Conservation (phyloP, 2,329 filamentous ascomycete genomes). For the Ceratocystis huliohia region DNA sequence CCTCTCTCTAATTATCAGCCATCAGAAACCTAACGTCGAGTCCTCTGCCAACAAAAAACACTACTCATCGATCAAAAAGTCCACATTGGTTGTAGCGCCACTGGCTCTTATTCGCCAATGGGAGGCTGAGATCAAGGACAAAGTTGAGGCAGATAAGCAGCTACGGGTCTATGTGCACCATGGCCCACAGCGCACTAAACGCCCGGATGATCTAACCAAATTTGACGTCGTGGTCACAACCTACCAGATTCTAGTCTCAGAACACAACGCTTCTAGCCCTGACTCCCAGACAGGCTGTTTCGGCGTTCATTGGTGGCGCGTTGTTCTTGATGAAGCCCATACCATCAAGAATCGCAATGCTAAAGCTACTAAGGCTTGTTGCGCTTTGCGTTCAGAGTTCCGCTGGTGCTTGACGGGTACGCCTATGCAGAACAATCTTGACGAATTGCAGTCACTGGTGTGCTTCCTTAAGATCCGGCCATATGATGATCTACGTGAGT, state of each 20-base stretch:
- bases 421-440: constrained; percentile 95
- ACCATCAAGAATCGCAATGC: constrained; percentile 97
- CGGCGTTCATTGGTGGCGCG: constrained; percentile 84
- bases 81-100: constrained; percentile 83
- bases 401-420: constrained; percentile 95
- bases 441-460: constrained; percentile 88
- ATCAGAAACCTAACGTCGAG: constrained; percentile 47
- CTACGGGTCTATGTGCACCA: constrained; percentile 84
- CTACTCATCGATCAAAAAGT: constrained; percentile 56
- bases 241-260: constrained; percentile 88
- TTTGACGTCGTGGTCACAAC: constrained; percentile 97
- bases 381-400: constrained; percentile 70
- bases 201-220: constrained; percentile 58
- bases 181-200: constrained; percentile 72
- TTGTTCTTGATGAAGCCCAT: constrained; percentile 92
- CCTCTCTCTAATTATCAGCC: constrained; percentile 74
- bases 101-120: constrained; percentile 92
- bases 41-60: constrained; percentile 49
- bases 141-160: constrained; percentile 54
- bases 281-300: constrained; percentile 58
- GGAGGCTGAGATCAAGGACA: constrained; percentile 84
- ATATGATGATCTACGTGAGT: constrained; percentile 71
- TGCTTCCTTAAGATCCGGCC: constrained; percentile 86
- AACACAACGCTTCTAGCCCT: constrained; percentile 57
- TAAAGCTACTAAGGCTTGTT: constrained; percentile 88